phyloP scores from a whole-genome alignment of 164 flowering plant species.

The Liriodendron chinense region DNA sequence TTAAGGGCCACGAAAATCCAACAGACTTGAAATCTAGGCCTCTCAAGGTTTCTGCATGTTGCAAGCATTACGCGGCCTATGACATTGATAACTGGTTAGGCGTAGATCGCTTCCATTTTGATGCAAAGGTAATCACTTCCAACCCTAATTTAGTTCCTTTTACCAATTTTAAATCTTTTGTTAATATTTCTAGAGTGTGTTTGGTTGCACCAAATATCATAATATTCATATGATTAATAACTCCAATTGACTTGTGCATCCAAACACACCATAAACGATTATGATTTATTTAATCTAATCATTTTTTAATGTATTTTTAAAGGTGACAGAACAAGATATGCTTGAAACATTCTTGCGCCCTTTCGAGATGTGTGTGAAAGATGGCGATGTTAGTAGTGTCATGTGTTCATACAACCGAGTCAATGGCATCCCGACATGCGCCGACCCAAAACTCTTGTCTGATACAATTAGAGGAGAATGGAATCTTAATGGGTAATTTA shows the following conservation, averaged over 20 bases:
- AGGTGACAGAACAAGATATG: conserved; percentile 21
- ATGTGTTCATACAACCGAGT: conserved; percentile 26
- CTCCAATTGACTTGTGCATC: neutral
- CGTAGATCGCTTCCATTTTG: conserved; percentile 15
- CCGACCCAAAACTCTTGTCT: conserved; percentile 15
- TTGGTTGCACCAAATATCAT: neutral
- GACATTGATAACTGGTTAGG: conserved; percentile 23
- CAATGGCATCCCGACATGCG: conserved; percentile 23
- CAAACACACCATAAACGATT: neutral
- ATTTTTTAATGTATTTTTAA: neutral
- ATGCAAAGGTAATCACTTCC: conserved; percentile 16
- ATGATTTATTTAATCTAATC: neutral
- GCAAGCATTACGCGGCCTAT: conserved; percentile 25
- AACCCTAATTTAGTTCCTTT: neutral
- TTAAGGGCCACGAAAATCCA: conserved; percentile 6
- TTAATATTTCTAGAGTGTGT: neutral
- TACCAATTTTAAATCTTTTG: too few species aligned
- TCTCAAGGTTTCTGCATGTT: conserved; percentile 22
- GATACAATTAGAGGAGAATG: conserved; percentile 16
- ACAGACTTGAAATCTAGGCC: conserved; percentile 15
- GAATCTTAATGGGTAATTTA: conserved; percentile 23
- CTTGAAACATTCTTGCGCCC: conserved; percentile 17
- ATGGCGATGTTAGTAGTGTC: conserved; percentile 20
- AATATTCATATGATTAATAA: too few species aligned
- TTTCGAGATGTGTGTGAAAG: conserved; percentile 26